A percentile compares a stretch with the other conserved stretches of the same genome.
These are phyloP conservation scores for Bolboschoenus planiculmis DNA, from an alignment of 176 grass and related monocot species.

Conservation along the genomic window DNA sequence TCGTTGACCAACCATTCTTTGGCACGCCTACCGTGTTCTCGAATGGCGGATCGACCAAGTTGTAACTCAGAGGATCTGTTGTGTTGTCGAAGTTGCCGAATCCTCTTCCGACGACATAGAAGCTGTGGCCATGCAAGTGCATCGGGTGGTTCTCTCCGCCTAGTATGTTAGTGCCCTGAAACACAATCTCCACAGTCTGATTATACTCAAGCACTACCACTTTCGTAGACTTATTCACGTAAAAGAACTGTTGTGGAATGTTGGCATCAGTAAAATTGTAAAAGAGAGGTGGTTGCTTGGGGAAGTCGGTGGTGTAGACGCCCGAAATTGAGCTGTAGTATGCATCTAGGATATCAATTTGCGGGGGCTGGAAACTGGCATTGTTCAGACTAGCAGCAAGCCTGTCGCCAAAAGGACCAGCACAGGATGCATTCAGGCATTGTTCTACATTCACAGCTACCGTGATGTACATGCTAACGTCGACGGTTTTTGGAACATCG, in stretches of 20 bases:
- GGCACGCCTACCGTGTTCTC: constrained; percentile 42
- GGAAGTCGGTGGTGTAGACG: constrained; percentile 24
- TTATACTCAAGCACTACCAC: constrained; percentile 35
- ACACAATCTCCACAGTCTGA: too few relatives aligned
- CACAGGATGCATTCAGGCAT: background rate
- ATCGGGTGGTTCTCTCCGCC: too few relatives aligned
- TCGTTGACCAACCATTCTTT: constrained; percentile 17
- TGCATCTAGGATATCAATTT: constrained; percentile 20
- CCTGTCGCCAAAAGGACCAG: constrained; percentile 21
- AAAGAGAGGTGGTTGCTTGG: constrained; percentile 7
- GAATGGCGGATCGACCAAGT: constrained; percentile 36
- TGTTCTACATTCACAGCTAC: background rate
- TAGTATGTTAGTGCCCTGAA: too few relatives aligned
- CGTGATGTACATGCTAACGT: constrained; percentile 28
- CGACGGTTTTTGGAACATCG: too few relatives aligned
- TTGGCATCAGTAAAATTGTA: too few relatives aligned
- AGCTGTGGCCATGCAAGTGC: too few relatives aligned
- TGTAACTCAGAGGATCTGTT: constrained; percentile 35
- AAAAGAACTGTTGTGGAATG: background rate
- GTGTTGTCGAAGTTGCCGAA: constrained; percentile 40
- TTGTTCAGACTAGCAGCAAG: too few relatives aligned
- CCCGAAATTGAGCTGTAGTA: constrained; percentile 24
- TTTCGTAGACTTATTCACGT: constrained; percentile 22
- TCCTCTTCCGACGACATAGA: too few relatives aligned
- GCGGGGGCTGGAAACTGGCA: constrained; percentile 26